phyloP scores from a whole-genome alignment of 371 early-diverging fungal genomes.

The Parasitella parasitica region DNA sequence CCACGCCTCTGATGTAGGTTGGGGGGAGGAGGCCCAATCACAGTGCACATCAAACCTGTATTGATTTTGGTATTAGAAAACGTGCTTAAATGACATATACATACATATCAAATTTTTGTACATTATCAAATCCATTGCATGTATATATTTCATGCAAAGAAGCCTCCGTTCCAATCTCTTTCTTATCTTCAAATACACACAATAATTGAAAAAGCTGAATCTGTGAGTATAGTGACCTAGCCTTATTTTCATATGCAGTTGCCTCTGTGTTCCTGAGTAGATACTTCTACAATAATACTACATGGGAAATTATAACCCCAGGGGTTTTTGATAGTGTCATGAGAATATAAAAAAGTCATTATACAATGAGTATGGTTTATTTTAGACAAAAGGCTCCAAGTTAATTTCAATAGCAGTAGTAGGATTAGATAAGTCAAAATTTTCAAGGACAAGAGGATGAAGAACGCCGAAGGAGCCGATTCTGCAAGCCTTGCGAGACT shows the following conservation, averaged over 20 bases:
- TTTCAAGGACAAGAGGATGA: conserved; percentile 88
- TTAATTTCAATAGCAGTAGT: conserved; percentile 92
- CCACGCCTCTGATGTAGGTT: neutral
- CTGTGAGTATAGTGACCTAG: too few species aligned
- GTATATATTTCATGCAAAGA: too few species aligned
- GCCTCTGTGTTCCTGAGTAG: too few species aligned
- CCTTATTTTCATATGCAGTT: too few species aligned
- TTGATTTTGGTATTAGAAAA: neutral
- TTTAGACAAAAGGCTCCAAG: conserved; percentile 93
- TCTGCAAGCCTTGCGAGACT: conserved; percentile 47
- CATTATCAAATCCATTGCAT: neutral
- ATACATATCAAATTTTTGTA: too few species aligned
- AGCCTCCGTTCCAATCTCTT: too few species aligned
- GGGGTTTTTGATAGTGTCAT: too few species aligned
- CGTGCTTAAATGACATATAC: neutral
- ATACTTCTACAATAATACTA: too few species aligned
- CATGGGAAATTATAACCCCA: too few species aligned
- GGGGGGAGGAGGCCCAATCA: neutral
- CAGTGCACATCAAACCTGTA: neutral
- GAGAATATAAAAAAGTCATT: neutral
- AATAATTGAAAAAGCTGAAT: too few species aligned
- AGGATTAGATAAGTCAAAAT: conserved; percentile 87
- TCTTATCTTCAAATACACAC: too few species aligned
- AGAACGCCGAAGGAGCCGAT: conserved; percentile 93
- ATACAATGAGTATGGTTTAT: neutral